Evolutionary conservation across 768 basidiomycete species (phyloP).

Genomic region (Austroboletus eburneus): DNA sequence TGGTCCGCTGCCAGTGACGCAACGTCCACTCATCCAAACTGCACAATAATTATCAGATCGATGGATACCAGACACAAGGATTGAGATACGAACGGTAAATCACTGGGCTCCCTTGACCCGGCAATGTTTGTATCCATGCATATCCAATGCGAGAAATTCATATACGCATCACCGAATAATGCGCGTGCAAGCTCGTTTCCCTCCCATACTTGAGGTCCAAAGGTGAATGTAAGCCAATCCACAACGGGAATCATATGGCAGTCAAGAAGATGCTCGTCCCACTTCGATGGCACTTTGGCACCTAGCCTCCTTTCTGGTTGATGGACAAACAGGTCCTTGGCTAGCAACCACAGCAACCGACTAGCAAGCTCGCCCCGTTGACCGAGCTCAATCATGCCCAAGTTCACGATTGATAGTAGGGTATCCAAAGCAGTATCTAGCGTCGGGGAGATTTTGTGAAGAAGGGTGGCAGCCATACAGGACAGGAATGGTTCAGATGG

Average conservation of each 20-base stretch:
- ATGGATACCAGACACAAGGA: neutral
- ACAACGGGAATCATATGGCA: constrained; percentile 2
- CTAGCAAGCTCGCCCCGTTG: neutral
- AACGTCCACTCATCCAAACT: constrained; percentile 3
- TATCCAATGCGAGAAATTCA: constrained; percentile 3
- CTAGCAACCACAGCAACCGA: constrained; percentile 2
- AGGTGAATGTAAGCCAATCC: constrained; percentile 1
- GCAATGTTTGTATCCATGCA: constrained; percentile 1
- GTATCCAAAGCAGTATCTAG: neutral
- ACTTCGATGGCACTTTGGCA: neutral
- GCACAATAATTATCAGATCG: neutral
- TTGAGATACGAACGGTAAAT: neutral
- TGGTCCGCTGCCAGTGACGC: constrained; percentile 8
- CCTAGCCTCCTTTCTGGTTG: neutral
- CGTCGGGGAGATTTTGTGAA: neutral
- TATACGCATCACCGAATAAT: constrained; percentile 3
- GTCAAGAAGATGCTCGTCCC: neutral
- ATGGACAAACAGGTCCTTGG: constrained; percentile 3
- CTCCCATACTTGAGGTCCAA: neutral
- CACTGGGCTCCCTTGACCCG: neutral
- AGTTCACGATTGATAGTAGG: neutral
- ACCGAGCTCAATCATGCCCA: neutral
- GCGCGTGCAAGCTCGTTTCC: neutral
- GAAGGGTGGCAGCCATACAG: neutral
- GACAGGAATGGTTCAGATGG: constrained; percentile 10